Evolutionary conservation across 2,329 filamentous ascomycete genomes (phyloP).

Genomic region (Penicillium sp.): DNA sequence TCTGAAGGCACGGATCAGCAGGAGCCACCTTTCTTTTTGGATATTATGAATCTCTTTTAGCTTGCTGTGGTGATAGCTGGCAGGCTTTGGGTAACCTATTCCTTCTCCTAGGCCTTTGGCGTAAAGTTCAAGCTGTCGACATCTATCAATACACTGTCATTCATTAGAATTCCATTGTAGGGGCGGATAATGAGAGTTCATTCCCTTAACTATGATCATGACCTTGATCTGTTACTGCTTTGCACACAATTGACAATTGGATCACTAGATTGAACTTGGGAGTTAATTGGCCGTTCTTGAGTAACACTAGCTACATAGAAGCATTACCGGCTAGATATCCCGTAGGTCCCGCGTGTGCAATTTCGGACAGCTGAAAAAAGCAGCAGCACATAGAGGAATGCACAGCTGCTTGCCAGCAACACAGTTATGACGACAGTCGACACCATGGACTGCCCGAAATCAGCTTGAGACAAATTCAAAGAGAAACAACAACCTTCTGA

Average conservation of each 20-base stretch:
- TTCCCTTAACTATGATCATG: not conserved
- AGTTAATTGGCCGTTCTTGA: not conserved
- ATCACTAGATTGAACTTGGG: not conserved
- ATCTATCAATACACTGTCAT: too few relatives aligned
- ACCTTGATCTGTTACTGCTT: not conserved
- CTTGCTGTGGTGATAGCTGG: accelerated
- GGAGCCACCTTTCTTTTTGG: not conserved
- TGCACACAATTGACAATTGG: too few relatives aligned
- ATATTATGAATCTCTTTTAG: conserved; percentile 1
- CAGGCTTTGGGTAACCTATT: too few relatives aligned
- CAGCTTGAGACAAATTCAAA: not conserved
- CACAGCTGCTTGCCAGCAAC: not conserved
- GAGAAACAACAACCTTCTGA: not conserved
- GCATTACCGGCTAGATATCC: too few relatives aligned
- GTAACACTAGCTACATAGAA: not conserved
- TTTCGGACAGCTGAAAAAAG: not conserved
- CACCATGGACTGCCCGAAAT: not conserved
- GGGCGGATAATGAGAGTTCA: not conserved
- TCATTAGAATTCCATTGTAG: not conserved
- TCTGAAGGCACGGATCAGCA: not conserved
- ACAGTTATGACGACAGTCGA: not conserved
- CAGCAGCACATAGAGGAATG: not conserved
- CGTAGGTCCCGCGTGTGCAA: too few relatives aligned
- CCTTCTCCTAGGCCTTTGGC: not conserved
- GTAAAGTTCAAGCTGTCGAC: not conserved